Evolutionary conservation across 495 filamentous ascomycete genomes (phyloP).

Genomic region (Neurospora discreta): DNA sequence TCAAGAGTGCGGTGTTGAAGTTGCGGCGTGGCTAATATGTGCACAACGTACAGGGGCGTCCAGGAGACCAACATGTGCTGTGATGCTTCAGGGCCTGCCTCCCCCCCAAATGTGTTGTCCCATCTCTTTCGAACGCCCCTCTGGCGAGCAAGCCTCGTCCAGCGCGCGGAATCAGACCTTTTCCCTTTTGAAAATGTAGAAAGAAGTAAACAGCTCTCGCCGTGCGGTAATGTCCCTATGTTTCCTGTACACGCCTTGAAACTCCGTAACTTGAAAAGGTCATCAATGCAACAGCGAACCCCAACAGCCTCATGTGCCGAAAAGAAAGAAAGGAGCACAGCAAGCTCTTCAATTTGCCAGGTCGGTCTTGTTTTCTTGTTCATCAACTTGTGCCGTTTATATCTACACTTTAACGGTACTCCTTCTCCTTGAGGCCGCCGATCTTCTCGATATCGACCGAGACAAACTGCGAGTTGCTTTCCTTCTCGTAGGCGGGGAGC

Average conservation of each 20-base stretch:
- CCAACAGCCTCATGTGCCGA: not conserved
- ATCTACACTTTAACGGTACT: constrained; percentile 26
- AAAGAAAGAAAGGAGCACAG: not conserved
- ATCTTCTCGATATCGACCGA: constrained; percentile 90
- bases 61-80: not conserved
- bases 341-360: not conserved
- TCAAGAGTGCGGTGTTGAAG: not conserved
- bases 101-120: not conserved
- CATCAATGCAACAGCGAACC: not conserved
- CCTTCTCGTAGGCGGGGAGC: constrained; percentile 79
- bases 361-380: not conserved
- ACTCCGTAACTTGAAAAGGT: constrained; percentile 8
- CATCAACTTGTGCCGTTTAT: not conserved
- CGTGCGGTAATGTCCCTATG: constrained; percentile 11
- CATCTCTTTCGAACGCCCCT: not conserved
- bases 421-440: constrained; percentile 88
- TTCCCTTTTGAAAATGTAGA: not conserved
- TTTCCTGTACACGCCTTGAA: constrained; percentile 13
- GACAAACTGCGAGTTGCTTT: constrained; percentile 65
- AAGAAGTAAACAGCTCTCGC: constrained; percentile 7
- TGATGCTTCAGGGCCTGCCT: not conserved
- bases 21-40: not conserved
- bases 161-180: not conserved
- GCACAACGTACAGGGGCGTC: constrained; percentile 2
- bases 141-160: not conserved